Conservation (phyloP, 2,329 filamentous ascomycete species). For the Fusarium agapanthi region DNA sequence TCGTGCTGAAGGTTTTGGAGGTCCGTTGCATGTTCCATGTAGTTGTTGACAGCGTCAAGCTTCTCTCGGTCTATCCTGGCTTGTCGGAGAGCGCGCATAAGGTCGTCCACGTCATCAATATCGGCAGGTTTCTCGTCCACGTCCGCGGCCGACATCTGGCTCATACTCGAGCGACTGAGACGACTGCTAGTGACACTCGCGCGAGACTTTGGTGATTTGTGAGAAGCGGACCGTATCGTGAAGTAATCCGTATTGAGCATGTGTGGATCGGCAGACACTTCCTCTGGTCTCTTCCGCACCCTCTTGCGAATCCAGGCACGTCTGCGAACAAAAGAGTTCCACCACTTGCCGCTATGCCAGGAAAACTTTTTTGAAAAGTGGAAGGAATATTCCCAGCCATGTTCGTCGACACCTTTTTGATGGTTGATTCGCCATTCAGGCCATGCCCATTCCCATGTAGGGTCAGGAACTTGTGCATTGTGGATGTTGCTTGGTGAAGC, state of each 20-base stretch:
- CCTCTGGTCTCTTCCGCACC: slow-evolving; percentile 63
- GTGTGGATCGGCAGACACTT: slow-evolving; percentile 64
- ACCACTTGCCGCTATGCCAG: slow-evolving; percentile 94
- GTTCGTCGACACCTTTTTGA: slow-evolving; percentile 81
- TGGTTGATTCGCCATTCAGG: slow-evolving; percentile 71
- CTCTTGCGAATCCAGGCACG: slow-evolving; percentile 88
- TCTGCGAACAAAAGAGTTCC: slow-evolving; percentile 91
- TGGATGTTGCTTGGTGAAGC: slow-evolving; percentile 73
- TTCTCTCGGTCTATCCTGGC: slow-evolving; percentile 91
- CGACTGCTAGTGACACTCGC: slow-evolving; percentile 48
- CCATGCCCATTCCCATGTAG: slow-evolving; percentile 91
- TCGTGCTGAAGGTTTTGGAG: slow-evolving; percentile 76
- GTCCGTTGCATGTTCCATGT: slow-evolving; percentile 81
- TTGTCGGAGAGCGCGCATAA: slow-evolving; percentile 73
- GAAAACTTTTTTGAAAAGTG: slow-evolving; percentile 77
- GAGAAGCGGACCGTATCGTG: slow-evolving; percentile 69
- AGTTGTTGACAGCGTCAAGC: slow-evolving; percentile 82
- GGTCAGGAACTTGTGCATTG: slow-evolving; percentile 92
- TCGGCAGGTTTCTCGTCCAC: slow-evolving; percentile 65
- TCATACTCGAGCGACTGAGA: slow-evolving; percentile 50
- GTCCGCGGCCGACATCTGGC: slow-evolving; percentile 50
- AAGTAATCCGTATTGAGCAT: slow-evolving; percentile 83
- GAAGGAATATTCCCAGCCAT: slow-evolving; percentile 97
- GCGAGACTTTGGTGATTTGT: slow-evolving; percentile 44
- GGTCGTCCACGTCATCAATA: slow-evolving; percentile 70